These are phyloP conservation scores for Cytospora leucostoma DNA, from an alignment of 2,329 filamentous ascomycete species.

Conservation along the genomic window DNA sequence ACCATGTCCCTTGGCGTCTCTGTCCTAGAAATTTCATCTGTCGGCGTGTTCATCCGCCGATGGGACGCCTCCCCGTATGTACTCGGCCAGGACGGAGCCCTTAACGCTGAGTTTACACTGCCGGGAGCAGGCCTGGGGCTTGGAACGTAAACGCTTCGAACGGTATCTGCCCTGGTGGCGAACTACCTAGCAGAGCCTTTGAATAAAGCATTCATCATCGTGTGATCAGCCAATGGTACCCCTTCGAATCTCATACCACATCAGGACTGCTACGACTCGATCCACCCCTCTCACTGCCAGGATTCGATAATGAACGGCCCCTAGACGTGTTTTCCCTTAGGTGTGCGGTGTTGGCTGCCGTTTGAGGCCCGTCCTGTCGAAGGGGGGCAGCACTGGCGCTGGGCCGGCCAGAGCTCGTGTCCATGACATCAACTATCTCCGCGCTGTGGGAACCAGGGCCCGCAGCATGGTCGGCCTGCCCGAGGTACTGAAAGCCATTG, in stretches of 20 bases:
- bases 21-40: neutral
- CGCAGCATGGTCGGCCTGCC: neutral
- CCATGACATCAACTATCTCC: constrained; percentile 24
- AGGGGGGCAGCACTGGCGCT: constrained; percentile 23
- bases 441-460: constrained; percentile 5
- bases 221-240: neutral
- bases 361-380: constrained; percentile 15
- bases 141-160: neutral
- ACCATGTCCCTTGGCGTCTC: neutral
- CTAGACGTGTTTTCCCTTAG: neutral
- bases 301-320: neutral
- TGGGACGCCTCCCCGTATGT: neutral
- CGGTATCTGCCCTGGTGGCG: neutral
- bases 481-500: neutral
- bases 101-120: neutral
- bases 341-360: constrained; percentile 3
- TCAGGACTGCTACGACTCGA: constrained; percentile 25
- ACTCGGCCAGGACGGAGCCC: neutral
- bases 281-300: constrained; percentile 10
- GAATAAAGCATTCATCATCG: neutral
- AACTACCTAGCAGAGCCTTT: neutral
- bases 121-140: neutral
- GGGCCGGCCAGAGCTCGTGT: constrained; percentile 15
- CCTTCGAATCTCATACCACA: neutral
- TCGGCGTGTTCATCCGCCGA: neutral